phyloP scores from a whole-genome alignment of 768 basidiomycete species.

The Suillus variegatus region DNA sequence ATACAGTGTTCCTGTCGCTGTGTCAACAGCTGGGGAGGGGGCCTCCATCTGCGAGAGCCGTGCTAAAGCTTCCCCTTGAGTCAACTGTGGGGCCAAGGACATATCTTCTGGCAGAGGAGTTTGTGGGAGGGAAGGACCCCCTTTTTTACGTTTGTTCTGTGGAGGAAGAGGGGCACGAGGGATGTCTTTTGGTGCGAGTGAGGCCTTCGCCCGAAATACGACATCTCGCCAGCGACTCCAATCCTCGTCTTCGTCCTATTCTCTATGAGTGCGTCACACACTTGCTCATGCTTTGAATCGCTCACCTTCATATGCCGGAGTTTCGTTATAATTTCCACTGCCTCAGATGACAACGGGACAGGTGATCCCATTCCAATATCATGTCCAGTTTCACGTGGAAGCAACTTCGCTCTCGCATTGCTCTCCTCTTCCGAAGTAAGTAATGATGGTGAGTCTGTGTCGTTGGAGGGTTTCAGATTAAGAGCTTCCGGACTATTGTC shows the following conservation, averaged over 20 bases:
- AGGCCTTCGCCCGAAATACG: slow-evolving; percentile 74
- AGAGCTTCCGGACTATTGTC: slow-evolving; percentile 52
- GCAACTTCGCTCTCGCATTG: slow-evolving; percentile 39
- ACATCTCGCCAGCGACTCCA: slow-evolving; percentile 89
- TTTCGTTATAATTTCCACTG: slow-evolving; percentile 74
- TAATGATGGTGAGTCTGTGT: background rate
- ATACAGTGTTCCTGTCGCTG: slow-evolving; percentile 55
- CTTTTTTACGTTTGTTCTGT: slow-evolving; percentile 59
- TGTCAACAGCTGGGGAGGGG: slow-evolving; percentile 32
- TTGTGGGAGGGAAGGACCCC: slow-evolving; percentile 35
- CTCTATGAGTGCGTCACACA: slow-evolving; percentile 1
- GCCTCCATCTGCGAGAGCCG: slow-evolving; percentile 29
- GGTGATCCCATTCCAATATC: slow-evolving; percentile 90
- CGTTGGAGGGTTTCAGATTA: background rate
- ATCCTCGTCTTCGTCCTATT: slow-evolving; percentile 82
- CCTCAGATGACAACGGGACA: slow-evolving; percentile 73
- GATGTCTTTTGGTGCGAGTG: slow-evolving; percentile 40
- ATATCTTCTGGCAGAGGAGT: background rate
- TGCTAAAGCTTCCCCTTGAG: slow-evolving; percentile 49
- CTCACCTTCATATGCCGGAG: slow-evolving; percentile 82
- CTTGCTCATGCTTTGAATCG: background rate
- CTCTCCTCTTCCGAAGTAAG: slow-evolving; percentile 1
- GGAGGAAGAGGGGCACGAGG: slow-evolving; percentile 50
- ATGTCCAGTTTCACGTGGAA: slow-evolving; percentile 83
- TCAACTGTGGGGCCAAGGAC: slow-evolving; percentile 35